These are phyloP conservation scores for Coemansia sp. DNA, from an alignment of 192 early-diverging fungal genomes.

Conservation along the genomic window DNA sequence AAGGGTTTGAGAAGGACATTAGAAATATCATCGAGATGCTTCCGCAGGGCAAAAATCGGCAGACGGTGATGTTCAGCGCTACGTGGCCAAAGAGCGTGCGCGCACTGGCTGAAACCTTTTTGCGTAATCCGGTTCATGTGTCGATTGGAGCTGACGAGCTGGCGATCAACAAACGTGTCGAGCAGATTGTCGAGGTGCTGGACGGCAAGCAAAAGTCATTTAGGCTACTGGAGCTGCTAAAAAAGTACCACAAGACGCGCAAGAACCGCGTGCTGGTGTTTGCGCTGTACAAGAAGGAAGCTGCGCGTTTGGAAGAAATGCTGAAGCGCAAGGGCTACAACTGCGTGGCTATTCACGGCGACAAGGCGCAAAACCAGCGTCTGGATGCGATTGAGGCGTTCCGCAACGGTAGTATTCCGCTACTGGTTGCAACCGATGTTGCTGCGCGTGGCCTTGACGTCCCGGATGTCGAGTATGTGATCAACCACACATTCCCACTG, in stretches of 20 bases:
- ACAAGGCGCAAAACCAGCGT: constrained; percentile 83
- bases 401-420: constrained; percentile 74
- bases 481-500: constrained; percentile 96
- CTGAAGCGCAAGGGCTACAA: constrained; percentile 76
- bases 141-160: constrained; percentile 89
- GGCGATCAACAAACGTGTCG: constrained; percentile 79
- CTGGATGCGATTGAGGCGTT: constrained; percentile 77
- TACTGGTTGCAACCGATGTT: constrained; percentile 94
- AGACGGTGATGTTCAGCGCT: constrained; percentile 95
- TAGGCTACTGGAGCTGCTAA: constrained; percentile 72
- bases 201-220: constrained; percentile 75
- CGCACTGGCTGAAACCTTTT: constrained; percentile 80
- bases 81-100: constrained; percentile 93
- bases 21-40: constrained; percentile 77
- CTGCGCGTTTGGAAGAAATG: constrained; percentile 72
- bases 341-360: constrained; percentile 87
- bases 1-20: constrained; percentile 90
- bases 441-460: constrained; percentile 87
- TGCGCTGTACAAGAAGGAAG: constrained; percentile 97
- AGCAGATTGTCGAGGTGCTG: constrained; percentile 89
- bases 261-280: constrained; percentile 92
- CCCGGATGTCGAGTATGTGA: constrained; percentile 91
- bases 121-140: constrained; percentile 74
- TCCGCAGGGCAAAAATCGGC: constrained; percentile 68
- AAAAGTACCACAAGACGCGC: constrained; percentile 79